Percentiles rank a stretch among this genome's conserved stretches.
These are phyloP conservation scores for Skeletonema marinoi DNA, from an alignment of 108 stramenopile genomes.

Conservation along the genomic window DNA sequence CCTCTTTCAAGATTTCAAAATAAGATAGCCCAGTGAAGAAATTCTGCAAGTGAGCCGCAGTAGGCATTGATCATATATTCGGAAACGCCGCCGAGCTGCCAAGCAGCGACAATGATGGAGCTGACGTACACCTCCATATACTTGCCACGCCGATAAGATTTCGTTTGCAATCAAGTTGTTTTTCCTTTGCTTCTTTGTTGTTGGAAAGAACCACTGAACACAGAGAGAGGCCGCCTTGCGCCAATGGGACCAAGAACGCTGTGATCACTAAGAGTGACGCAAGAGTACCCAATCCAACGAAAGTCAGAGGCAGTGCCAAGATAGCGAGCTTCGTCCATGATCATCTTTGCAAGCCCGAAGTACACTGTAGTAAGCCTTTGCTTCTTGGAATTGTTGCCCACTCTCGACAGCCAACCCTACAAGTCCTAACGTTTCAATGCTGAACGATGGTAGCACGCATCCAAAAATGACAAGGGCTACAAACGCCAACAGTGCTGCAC, in stretches of 20 bases:
- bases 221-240: conserved; percentile 49
- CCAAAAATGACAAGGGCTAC: conserved; percentile 60
- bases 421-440: conserved; percentile 69
- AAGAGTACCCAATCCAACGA: conserved; percentile 69
- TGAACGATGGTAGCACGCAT: conserved; percentile 58
- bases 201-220: conserved; percentile 59
- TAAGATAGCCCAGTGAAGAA: conserved; percentile 60
- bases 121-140: conserved; percentile 83
- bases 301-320: conserved; percentile 50
- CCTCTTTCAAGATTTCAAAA: conserved; percentile 59
- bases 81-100: conserved; percentile 75
- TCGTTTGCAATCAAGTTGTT: conserved; percentile 52
- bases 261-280: conserved; percentile 61
- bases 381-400: conserved; percentile 69
- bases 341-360: conserved; percentile 60
- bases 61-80: conserved; percentile 77
- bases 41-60: conserved; percentile 55
- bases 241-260: conserved; percentile 68
- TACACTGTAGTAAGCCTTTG: conserved; percentile 55
- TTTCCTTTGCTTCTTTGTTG: conserved; percentile 34
- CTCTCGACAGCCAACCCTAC: conserved; percentile 76
- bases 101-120: conserved; percentile 65
- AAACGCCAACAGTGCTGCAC: conserved; percentile 22
- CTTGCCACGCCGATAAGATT: conserved; percentile 75
- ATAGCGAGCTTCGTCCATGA: conserved; percentile 76